Evolutionary conservation across 345 rosid species (phyloP).

Genomic region (Zanthoxylum bungeanum): DNA sequence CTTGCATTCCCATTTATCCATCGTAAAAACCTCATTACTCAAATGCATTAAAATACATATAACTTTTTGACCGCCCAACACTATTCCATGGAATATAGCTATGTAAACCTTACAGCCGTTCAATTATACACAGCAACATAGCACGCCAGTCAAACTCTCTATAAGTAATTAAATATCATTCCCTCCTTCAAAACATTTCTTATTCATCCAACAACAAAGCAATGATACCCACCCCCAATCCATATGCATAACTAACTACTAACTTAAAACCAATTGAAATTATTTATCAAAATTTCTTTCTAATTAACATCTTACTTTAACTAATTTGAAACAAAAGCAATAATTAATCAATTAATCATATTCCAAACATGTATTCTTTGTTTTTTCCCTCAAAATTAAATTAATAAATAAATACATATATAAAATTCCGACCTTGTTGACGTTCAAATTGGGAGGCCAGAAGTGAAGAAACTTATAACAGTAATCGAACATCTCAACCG

Average conservation of each 20-base stretch:
- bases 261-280: no score
- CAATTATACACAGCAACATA: not conserved
- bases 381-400: no score
- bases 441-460: slow-evolving; percentile 64
- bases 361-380: not conserved
- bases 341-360: not conserved
- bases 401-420: not conserved
- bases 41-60: no score
- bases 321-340: not conserved
- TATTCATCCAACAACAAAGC: not conserved
- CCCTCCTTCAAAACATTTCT: not conserved
- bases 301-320: no score
- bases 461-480: slow-evolving; percentile 53
- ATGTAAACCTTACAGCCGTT: not conserved
- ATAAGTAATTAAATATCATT: not conserved
- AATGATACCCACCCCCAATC: not conserved
- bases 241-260: not conserved
- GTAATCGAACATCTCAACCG: slow-evolving; percentile 76
- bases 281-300: no score
- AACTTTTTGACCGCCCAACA: no score
- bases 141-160: not conserved
- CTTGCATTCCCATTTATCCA: no score
- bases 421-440: slow-evolving; percentile 50
- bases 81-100: no score
- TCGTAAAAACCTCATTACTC: no score